These are phyloP conservation scores for Omphalea diandra DNA, from an alignment of 441 rosid species.

Conservation along the genomic window DNA sequence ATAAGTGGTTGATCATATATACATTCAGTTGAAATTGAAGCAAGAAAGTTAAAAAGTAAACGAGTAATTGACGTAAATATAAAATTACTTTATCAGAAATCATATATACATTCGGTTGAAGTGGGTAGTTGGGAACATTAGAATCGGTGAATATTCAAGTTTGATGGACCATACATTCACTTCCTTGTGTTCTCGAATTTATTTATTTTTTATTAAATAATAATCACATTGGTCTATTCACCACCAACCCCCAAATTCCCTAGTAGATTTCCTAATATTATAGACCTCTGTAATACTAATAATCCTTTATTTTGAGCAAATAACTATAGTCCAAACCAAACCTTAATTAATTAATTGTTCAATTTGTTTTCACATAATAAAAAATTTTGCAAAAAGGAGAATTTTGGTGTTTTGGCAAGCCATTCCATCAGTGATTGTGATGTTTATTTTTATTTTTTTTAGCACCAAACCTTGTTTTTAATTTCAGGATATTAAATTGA, in stretches of 20 bases:
- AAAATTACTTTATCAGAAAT: too few relatives aligned
- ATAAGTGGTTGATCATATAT: too few relatives aligned
- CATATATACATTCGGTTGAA: too few relatives aligned
- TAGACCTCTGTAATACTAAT: neutral
- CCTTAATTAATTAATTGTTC: neutral
- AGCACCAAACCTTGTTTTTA: too few relatives aligned
- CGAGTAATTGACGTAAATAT: too few relatives aligned
- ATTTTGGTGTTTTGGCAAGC: conserved; percentile 13
- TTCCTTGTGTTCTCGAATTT: too few relatives aligned
- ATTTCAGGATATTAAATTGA: too few relatives aligned
- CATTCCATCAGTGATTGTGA: neutral
- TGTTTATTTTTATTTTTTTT: neutral
- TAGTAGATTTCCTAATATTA: neutral
- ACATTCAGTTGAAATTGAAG: too few relatives aligned
- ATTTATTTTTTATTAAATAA: neutral
- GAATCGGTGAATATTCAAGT: too few relatives aligned
- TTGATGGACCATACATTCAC: too few relatives aligned
- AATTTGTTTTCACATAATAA: neutral
- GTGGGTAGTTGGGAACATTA: too few relatives aligned
- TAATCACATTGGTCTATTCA: neutral
- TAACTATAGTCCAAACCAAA: conserved; percentile 4
- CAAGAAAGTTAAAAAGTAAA: too few relatives aligned
- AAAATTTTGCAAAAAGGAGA: conserved; percentile 5
- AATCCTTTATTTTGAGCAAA: neutral
- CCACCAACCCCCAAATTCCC: conserved; percentile 20